Evolutionary conservation across 768 basidiomycete genomes (phyloP).

Genomic region (Termitomyces eurrhizus): DNA sequence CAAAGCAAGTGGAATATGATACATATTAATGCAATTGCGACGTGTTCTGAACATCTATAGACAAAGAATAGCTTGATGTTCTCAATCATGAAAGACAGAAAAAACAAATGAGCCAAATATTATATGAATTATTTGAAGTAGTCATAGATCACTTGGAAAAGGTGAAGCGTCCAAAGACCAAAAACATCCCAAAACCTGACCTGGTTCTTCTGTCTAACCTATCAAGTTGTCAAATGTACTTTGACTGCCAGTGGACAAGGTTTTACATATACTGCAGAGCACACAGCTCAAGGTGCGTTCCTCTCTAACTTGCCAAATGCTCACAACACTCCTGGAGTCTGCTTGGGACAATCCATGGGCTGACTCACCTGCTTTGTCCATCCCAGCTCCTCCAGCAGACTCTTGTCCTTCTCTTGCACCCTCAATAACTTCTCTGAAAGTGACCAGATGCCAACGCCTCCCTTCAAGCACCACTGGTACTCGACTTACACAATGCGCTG

Average conservation of each 20-base stretch:
- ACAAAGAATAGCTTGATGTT: slow-evolving; percentile 91
- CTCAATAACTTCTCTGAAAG: slow-evolving; percentile 38
- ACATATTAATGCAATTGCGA: slow-evolving; percentile 35
- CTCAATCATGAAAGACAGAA: slow-evolving; percentile 81
- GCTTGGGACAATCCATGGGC: slow-evolving; percentile 73
- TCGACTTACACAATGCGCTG: slow-evolving; percentile 79
- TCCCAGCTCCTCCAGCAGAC: slow-evolving; percentile 18
- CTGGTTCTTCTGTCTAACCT: slow-evolving; percentile 67
- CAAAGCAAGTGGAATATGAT: slow-evolving; percentile 95
- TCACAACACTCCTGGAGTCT: too few species aligned
- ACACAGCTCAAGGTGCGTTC: too few species aligned
- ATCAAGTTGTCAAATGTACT: too few species aligned
- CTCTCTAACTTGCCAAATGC: too few species aligned
- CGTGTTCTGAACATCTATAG: slow-evolving; percentile 34
- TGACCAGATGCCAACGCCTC: slow-evolving; percentile 37
- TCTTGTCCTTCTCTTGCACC: slow-evolving; percentile 28
- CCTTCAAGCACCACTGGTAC: slow-evolving; percentile 45
- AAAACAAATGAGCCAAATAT: slow-evolving; percentile 62
- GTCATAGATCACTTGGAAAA: slow-evolving; percentile 98
- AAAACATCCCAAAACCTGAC: slow-evolving; percentile 88
- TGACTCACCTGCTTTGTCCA: slow-evolving; percentile 31
- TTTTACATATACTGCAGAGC: too few species aligned
- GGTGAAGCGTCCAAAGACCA: slow-evolving; percentile 61
- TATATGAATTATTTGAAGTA: slow-evolving; percentile 90
- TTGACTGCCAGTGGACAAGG: too few species aligned